Conservation (phyloP, 768 basidiomycete species). For the Leccinellum albellum region DNA sequence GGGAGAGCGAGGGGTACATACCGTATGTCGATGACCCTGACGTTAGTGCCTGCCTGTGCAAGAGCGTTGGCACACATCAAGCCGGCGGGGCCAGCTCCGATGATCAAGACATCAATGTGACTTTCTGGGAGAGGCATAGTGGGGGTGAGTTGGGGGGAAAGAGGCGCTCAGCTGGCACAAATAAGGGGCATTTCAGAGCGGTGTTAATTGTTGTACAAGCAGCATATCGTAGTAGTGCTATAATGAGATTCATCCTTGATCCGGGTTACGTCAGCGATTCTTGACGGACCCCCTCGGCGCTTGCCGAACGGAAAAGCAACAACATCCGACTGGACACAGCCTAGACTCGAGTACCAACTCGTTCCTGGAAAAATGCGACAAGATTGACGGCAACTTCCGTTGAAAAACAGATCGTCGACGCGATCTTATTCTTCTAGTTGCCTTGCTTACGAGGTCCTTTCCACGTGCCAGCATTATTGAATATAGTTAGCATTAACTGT, state of each 20-base stretch:
- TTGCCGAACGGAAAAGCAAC: neutral
- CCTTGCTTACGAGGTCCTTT: neutral
- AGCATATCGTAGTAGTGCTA: too few species aligned
- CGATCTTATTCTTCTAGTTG: neutral
- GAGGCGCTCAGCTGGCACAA: neutral
- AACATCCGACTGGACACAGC: neutral
- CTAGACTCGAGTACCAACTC: neutral
- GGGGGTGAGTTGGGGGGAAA: neutral
- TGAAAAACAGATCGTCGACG: neutral
- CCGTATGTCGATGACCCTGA: constrained; percentile 37
- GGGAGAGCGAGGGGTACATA: neutral
- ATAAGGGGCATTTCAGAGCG: neutral
- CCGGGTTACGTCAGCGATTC: neutral
- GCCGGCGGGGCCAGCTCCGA: constrained; percentile 42
- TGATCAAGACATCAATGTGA: constrained; percentile 37
- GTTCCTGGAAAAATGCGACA: neutral
- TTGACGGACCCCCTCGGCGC: neutral
- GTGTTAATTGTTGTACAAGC: neutral
- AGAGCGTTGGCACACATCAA: constrained; percentile 43
- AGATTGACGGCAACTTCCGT: neutral
- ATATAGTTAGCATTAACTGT: neutral
- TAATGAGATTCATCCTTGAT: neutral
- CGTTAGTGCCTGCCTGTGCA: constrained; percentile 33
- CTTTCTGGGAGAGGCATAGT: constrained; percentile 22
- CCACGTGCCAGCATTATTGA: neutral